Evolutionary conservation across 192 early-diverging fungal genomes (phyloP).

Genomic region (Entomortierella beljakovae): DNA sequence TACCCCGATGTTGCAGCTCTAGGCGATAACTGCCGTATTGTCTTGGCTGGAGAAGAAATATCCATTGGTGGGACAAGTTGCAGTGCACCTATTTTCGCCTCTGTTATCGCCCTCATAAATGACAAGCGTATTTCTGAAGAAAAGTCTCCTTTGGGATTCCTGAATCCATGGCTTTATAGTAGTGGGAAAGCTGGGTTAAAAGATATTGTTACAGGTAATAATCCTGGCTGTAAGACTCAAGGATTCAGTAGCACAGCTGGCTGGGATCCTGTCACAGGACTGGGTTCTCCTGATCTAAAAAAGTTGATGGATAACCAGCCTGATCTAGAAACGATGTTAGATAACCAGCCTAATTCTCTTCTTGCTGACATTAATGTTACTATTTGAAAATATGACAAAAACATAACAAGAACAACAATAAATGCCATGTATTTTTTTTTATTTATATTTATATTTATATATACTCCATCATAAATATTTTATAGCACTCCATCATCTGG

Average conservation of each 20-base stretch:
- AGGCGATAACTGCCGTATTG: not conserved
- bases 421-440: too few species aligned
- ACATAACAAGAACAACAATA: too few species aligned
- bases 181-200: not conserved
- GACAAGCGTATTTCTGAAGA: not conserved
- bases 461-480: not conserved
- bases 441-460: too few species aligned
- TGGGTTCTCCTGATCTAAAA: conserved; percentile 11
- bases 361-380: too few species aligned
- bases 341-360: too few species aligned
- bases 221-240: conserved; percentile 6
- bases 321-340: too few species aligned
- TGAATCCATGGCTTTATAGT: conserved; percentile 15
- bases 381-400: too few species aligned
- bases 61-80: conserved; percentile 1
- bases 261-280: conserved; percentile 23
- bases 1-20: conserved; percentile 17
- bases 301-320: too few species aligned
- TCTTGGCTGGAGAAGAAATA: not conserved
- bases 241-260: not conserved
- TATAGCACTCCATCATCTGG: conserved; percentile 15
- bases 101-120: conserved; percentile 6
- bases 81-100: conserved; percentile 12
- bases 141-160: conserved; percentile 7
- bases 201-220: conserved; percentile 14